A percentile compares a stretch with the other conserved stretches of the same genome.
Conservation (phyloP, 495 filamentous ascomycete genomes). For the Beverwykella pulmonaria region DNA sequence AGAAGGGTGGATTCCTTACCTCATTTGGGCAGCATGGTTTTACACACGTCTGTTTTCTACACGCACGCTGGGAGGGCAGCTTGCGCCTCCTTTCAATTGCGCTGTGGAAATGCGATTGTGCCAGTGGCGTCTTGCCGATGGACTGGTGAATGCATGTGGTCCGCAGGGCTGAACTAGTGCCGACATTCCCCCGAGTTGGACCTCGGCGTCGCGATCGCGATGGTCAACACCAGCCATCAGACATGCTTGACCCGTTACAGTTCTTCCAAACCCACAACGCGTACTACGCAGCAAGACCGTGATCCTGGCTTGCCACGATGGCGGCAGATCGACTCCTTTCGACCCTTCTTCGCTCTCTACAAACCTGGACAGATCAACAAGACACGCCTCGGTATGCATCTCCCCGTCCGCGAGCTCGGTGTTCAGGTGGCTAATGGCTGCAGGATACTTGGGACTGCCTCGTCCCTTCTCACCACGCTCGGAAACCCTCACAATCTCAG, state of each 20-base stretch:
- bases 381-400: constrained; percentile 52
- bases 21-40: constrained; percentile 27
- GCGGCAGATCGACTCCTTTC: constrained; percentile 46
- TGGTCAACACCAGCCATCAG: constrained; percentile 17
- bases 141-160: neutral
- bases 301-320: constrained; percentile 32
- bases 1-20: constrained; percentile 3
- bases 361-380: constrained; percentile 49
- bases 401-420: neutral
- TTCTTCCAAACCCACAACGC: neutral
- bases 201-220: constrained; percentile 24
- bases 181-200: constrained; percentile 11
- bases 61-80: neutral
- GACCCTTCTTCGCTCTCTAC: constrained; percentile 48
- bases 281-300: neutral
- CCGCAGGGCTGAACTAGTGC: neutral
- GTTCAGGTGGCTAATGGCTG: constrained; percentile 33
- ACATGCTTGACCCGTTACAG: neutral
- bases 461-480: constrained; percentile 77
- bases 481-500: constrained; percentile 89
- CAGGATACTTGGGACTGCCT: constrained; percentile 78
- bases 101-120: neutral
- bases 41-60: neutral
- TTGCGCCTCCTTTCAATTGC: neutral
- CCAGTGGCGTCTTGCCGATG: neutral